Base-by-base conservation (phyloP, 345 rosid species). In the Brassica incana region DNA sequence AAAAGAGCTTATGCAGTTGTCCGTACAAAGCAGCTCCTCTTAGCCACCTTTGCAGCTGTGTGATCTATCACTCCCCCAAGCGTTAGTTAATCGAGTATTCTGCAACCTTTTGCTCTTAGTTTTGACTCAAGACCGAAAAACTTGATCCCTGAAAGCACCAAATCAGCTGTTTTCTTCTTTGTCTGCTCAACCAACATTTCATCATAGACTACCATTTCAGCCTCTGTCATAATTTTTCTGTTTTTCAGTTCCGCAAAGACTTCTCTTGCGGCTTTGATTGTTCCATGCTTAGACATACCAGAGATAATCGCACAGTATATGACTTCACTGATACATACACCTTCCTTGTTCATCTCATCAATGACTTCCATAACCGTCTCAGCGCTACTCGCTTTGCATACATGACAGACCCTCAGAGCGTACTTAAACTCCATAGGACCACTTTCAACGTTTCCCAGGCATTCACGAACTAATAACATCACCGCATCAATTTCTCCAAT, bases 111-210 rank as follows among this genome's bases (percentile, higher is more conserved):
- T 73, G 86, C 88, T 83, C 86, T 95, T 85, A 93, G 81, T 85
- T 88, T 95, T 25, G 90, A 89, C 80, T 92, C 97, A n/a, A 95
- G 86, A 76, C 96, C 94, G 58, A 95, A 93, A 82, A 95, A 92
- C 80, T 87, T 90, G 73, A 89, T 50, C 77, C 98, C 97, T 3
- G 89, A 84, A 69, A 88, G 73, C 69, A 91, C 88, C 75, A 92
- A 83, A 79, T 89, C 94, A 30, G 98, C 98, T 29, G 98, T 88
- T 82, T 89, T 90, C 90, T 87, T 89, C 88, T 89, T 85, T 86
- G 87, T 88, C 73, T 91, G 87, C 80, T 92, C 97, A 63, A 91
- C 75, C 68, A 93, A 83, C 73, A 91, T 84, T 71, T 95, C 96
- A 52, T 91, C 98, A 65, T 90, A 91, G 45, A 91, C 83, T n/a